Base-by-base conservation (phyloP, 495 filamentous ascomycete genomes). In the Hypoxylon crocopeplum region DNA sequence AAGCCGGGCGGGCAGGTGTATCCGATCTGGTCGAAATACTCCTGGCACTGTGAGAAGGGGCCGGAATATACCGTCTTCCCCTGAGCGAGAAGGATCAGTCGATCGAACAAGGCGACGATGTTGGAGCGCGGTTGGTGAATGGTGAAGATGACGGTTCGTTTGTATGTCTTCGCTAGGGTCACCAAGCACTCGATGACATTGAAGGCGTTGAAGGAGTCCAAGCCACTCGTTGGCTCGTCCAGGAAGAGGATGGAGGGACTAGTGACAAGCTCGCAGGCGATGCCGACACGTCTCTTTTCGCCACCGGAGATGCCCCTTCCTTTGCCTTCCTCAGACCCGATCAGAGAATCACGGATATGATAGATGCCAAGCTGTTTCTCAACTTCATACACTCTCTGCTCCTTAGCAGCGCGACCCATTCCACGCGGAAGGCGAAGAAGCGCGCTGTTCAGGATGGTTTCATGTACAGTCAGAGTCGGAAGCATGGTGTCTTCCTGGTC, bases 61-160 rank as follows among this genome's bases (percentile, higher is more conserved):
- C 94, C 94, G 1, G 93, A 97, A 67, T 95, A 98, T 6, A 98
- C 93, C 2, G 90, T 88, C 64, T 86, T 89, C 29, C 94, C 94
- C 62, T 90, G 86, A 6, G 94, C 94, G 27, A 98, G 79, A 13
- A 98, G 85, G 56, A 98, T 84, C 13, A 98, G 80, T 49, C 93
- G 86, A 69, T 98, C 95, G 66, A 98, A 98, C 24, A 98, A 81
- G n/a, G 94, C 94, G 22, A 98, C 94, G 62, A 98, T 98, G 66
- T 98, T 98, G n/a, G 94, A 98, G 53, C 96, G 83, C n/a, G 94
- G 94, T 61, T 98, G 94, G 73, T 98, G 94, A 59, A 98, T 98
- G 4, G 94, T 98, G 78, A 98, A 97, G 50, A 98, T 89, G 54
- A 98, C 90, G 0, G 94, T 98, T 39, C 94, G 84, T 69, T 96